Base-by-base conservation (phyloP, 108 stramenopile genomes). In the Fragilariopsis cylindrus region DNA sequence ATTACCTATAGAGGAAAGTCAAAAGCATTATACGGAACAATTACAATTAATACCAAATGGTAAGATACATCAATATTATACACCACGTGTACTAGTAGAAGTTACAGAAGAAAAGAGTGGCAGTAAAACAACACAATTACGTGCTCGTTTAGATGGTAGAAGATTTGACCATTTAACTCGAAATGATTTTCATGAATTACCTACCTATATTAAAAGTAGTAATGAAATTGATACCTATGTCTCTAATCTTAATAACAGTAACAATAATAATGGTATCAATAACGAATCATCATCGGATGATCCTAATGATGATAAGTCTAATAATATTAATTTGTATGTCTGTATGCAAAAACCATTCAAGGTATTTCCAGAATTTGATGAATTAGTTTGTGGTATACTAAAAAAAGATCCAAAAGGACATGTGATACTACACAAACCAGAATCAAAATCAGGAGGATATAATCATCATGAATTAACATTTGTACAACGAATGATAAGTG, bases 331-430 rank as follows among this genome's bases (percentile, higher is more conserved):
- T 16, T 45, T 56, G 68, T 82, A 82, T 54, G 62, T 67, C 44
- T 75, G 73, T 55, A 82, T 82, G 81, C 76, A 82, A 57, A 82
- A 82, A 45, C 81, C 81, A 19, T 71, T 71, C 69, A 82, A 82
- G 69, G 57, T 78, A 16, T 57, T 55, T 19, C 81, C 76, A 9
- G 81, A 82, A 62, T 48, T 82, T 7, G 81, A 82, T 68, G 42
- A 52, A 41, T 60, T 82, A 13, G 18, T 82, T 11, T 82, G 81
- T 44, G 76, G 73, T 7, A 45, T 82, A 12, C 60, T 82, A 5
- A 21, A 52, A 15, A 48, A 78, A 7, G 81, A 82, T 64, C 69
- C 69, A 4, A 7, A 60, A 1, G 76, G 76, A 3, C 58, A 54
- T 18, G 18, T 69, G 7, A 45, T 70, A 5, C 41, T 76, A n/a